phyloP scores from a whole-genome alignment of 805 yeast species.

The Candida succiphila region DNA sequence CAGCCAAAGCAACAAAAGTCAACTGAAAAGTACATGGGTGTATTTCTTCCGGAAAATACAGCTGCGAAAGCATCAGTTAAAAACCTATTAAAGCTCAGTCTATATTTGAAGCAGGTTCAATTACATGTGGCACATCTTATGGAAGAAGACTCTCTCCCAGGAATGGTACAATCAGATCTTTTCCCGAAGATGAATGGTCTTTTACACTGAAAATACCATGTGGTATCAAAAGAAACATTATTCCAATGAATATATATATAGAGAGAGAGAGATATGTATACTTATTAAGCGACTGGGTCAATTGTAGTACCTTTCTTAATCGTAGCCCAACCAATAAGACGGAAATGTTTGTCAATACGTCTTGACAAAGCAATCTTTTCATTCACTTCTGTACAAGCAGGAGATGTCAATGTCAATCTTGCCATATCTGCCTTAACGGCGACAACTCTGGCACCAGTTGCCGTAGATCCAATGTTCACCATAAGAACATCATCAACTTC shows the following conservation, averaged over 20 bases:
- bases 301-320: constrained; percentile 88
- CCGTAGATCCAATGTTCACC: constrained; percentile 99
- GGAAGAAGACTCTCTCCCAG: constrained; percentile 65
- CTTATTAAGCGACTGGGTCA: constrained; percentile 47
- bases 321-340: constrained; percentile 99
- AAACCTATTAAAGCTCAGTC: too few species aligned
- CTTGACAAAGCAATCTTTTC: constrained; percentile 98
- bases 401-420: constrained; percentile 89
- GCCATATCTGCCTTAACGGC: constrained; percentile 99
- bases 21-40: too few species aligned
- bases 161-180: too few species aligned
- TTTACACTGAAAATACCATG: too few species aligned
- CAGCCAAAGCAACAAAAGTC: too few species aligned
- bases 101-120: too few species aligned
- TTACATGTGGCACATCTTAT: constrained; percentile 44
- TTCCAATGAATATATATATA: too few species aligned
- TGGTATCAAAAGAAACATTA: too few species aligned
- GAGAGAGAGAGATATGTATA: too few species aligned
- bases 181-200: too few species aligned
- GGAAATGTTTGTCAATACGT: constrained; percentile 99
- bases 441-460: constrained; percentile 97
- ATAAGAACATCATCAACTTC: constrained; percentile 91
- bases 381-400: constrained; percentile 97
- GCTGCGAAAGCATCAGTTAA: too few species aligned
- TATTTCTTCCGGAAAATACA: too few species aligned